A percentile compares a stretch with the other conserved stretches of the same genome.
Conservation (phyloP, 495 filamentous ascomycete species). For the Aspergillus egyptiacus region DNA sequence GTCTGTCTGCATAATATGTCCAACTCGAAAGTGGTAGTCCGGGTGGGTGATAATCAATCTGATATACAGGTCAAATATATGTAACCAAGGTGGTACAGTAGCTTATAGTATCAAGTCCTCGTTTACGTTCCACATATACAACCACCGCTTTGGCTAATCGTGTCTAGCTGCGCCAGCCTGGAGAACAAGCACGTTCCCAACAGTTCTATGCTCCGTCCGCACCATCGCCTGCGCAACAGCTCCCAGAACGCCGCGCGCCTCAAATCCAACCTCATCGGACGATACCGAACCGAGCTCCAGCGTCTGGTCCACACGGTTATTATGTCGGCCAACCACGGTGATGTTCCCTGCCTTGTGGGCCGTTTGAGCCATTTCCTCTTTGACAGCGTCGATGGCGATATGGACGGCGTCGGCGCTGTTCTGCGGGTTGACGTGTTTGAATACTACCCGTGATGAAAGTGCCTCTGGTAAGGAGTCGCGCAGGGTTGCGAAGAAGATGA, state of each 20-base stretch:
- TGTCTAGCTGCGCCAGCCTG: conserved; percentile 44
- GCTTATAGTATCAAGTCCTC: too few species aligned
- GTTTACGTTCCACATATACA: too few species aligned
- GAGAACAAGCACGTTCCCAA: conserved; percentile 72
- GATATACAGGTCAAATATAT: too few species aligned
- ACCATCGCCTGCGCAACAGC: conserved; percentile 56
- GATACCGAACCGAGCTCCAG: conserved; percentile 5
- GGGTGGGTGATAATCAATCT: too few species aligned
- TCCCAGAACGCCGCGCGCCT: conserved; percentile 60
- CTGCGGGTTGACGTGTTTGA: conserved; percentile 30
- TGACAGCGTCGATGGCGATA: conserved; percentile 39
- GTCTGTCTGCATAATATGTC: background rate
- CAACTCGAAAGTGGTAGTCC: too few species aligned
- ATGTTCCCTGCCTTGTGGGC: conserved; percentile 71
- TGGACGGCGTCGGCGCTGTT: conserved; percentile 20
- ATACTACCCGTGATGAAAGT: conserved; percentile 55
- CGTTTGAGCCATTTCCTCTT: conserved; percentile 54
- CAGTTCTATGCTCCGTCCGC: conserved; percentile 49
- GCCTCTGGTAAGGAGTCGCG: conserved; percentile 54
- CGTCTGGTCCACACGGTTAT: conserved; percentile 16
- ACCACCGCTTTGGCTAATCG: background rate
- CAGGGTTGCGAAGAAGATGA: conserved; percentile 56
- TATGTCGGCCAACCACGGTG: conserved; percentile 63
- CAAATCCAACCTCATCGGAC: conserved; percentile 31
- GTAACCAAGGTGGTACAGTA: too few species aligned